Evolutionary conservation across 23 red algal genomes (phyloP).

Genomic region (Gracilariopsis chorda): DNA sequence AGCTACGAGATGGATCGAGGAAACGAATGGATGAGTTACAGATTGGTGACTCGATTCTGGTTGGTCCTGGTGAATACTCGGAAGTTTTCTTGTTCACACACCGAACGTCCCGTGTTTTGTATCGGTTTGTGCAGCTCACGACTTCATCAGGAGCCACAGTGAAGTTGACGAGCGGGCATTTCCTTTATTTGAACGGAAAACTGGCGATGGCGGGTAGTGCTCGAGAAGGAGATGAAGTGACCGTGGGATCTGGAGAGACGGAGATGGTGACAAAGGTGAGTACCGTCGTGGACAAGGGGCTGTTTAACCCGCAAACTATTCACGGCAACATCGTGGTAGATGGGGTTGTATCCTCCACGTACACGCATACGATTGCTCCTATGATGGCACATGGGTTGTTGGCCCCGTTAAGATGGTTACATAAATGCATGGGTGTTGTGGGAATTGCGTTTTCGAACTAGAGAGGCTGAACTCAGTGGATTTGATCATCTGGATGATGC

Average conservation of each 20-base stretch:
- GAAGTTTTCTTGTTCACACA: slow-evolving; percentile 41
- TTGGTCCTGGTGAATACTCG: slow-evolving; percentile 15
- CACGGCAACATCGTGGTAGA: neutral
- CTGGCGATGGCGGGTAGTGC: neutral
- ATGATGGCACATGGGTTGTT: neutral
- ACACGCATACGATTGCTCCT: neutral
- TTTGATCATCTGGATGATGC: too few relatives aligned
- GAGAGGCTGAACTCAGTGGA: neutral
- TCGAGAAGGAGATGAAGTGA: slow-evolving; percentile 1
- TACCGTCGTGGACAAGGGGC: neutral
- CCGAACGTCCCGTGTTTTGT: neutral
- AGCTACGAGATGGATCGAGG: neutral
- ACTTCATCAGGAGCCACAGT: neutral
- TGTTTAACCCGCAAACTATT: slow-evolving; percentile 26
- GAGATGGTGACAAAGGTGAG: neutral
- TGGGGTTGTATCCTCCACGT: neutral
- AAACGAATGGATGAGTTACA: slow-evolving; percentile 34
- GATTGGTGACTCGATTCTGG: slow-evolving; percentile 5
- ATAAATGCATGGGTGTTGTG: neutral
- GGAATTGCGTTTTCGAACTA: neutral
- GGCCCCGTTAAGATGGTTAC: neutral
- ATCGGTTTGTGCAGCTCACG: neutral
- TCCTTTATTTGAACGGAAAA: neutral
- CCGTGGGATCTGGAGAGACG: neutral
- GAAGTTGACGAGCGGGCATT: neutral